Percentiles rank a stretch among this genome's conserved stretches.
Conservation (phyloP, 257 asterid genomes). For the Asclepias syriaca region DNA sequence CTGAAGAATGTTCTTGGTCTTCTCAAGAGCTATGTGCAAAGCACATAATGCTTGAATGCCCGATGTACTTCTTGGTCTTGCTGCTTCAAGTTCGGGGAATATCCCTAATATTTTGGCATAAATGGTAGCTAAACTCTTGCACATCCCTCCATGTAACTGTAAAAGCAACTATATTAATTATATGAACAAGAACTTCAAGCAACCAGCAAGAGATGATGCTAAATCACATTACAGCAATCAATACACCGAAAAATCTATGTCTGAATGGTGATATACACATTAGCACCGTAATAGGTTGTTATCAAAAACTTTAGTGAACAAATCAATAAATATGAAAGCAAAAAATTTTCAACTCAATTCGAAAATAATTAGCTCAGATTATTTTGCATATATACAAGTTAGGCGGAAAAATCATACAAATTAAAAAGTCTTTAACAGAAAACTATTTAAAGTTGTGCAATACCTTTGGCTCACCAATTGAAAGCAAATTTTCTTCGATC, state of each 20-base stretch:
- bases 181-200: constrained; percentile 3
- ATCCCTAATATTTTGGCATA: constrained; percentile 74
- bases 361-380: not conserved
- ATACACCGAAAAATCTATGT: not conserved
- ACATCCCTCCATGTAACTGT: constrained; percentile 97
- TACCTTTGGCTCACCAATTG: constrained; percentile 96
- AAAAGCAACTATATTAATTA: constrained; percentile 19
- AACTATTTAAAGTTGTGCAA: not conserved
- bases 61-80: constrained; percentile 95
- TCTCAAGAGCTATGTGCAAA: constrained; percentile 97
- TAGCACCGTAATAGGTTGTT: not conserved
- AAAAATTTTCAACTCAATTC: not conserved
- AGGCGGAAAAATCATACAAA: not conserved
- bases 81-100: constrained; percentile 94
- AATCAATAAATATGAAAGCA: not conserved
- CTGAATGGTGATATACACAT: not conserved
- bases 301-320: not conserved
- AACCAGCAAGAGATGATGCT: constrained; percentile 5
- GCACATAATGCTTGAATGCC: constrained; percentile 98
- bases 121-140: constrained; percentile 68
- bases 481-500: constrained; percentile 65
- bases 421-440: not conserved
- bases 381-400: not conserved
- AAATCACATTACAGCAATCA: not conserved
- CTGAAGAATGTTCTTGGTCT: constrained; percentile 86